Evolutionary conservation across 192 early-diverging fungal species (phyloP).

Genomic region (Umbelopsis sp.): DNA sequence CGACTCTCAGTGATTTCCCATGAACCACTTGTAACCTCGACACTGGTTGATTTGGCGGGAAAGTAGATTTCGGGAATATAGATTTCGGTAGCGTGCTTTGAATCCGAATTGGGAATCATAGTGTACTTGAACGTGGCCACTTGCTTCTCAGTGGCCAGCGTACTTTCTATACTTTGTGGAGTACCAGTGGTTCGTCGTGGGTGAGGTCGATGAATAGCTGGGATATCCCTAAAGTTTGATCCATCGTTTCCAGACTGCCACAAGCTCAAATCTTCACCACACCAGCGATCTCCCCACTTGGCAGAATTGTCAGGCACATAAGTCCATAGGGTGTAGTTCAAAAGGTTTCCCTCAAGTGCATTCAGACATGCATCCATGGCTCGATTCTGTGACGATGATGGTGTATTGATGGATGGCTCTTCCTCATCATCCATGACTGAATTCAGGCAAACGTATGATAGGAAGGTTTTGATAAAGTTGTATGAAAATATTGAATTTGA

Average conservation of each 20-base stretch:
- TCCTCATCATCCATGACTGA: constrained; percentile 4
- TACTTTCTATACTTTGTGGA: constrained; percentile 20
- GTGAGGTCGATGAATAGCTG: constrained; percentile 33
- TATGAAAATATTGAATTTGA: background rate
- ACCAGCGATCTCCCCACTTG: constrained; percentile 58
- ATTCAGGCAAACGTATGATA: background rate
- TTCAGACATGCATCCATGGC: constrained; percentile 59
- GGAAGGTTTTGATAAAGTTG: background rate
- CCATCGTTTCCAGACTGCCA: constrained; percentile 25
- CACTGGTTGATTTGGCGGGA: constrained; percentile 27
- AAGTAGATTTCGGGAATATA: constrained; percentile 53
- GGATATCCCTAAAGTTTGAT: constrained; percentile 26
- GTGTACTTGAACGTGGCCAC: constrained; percentile 20
- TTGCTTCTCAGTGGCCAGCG: constrained; percentile 14
- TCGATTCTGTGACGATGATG: constrained; percentile 49
- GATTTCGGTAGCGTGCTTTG: constrained; percentile 44
- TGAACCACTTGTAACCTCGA: constrained; percentile 2
- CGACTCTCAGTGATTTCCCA: background rate
- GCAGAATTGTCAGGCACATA: constrained; percentile 55
- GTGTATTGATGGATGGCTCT: constrained; percentile 21
- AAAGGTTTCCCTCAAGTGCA: constrained; percentile 46
- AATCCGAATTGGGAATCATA: background rate
- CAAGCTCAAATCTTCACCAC: constrained; percentile 56
- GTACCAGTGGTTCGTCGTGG: constrained; percentile 25
- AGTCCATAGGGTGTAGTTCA: constrained; percentile 59